Base-by-base conservation (phyloP, 108 stramenopile species). In the Cyclotella sp. region DNA sequence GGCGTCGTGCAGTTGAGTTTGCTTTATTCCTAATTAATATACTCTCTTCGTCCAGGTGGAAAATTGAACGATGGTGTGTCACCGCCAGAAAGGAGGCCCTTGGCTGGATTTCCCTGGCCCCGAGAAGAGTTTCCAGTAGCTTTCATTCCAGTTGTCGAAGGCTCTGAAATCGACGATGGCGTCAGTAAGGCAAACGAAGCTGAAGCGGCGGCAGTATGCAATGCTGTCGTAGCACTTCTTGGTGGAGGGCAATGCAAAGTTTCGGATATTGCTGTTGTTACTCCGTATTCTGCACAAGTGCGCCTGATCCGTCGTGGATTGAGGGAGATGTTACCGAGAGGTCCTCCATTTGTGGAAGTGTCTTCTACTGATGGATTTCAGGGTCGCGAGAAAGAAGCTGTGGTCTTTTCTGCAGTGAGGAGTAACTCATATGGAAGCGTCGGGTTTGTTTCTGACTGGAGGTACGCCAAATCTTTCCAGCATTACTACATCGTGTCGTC, bases 281-380 rank as follows among this genome's bases (percentile, higher is more conserved):
- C 99, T 34, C 99, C 99, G 0, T 99, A 99, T 84, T 97, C 98
- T 29, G 99, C 97, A 13, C 99, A 99, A 86, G 98, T 98, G 45
- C 84, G 93, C 34, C 91, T 97, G 44, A 92, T 96, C 76, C 92
- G 95, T 44, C 83, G 93, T 8, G 72, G 92, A 76, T 86, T 90
- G 27, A 79, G 91, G 28, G 83, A 89, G 44, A 66, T 96, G 40
- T 70, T 91, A 21, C 88, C 85, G 15, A 78, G 79, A 34, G 88
- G 90, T 1, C 91, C 90, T 28, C 91, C 93, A 15, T 90, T 81
- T 58, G 86, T 99, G 28, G 98, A 99, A 75, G 96, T 99, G 3
- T 88, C 96, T 3, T 97, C 98, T 18, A 97, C 98, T 12, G 99
- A 99, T 86, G 98, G 98, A 27, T 99, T 98, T 66, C 99, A 99